Conservation (phyloP, 2,329 filamentous ascomycete genomes). For the Talaromyces verruculosus region DNA sequence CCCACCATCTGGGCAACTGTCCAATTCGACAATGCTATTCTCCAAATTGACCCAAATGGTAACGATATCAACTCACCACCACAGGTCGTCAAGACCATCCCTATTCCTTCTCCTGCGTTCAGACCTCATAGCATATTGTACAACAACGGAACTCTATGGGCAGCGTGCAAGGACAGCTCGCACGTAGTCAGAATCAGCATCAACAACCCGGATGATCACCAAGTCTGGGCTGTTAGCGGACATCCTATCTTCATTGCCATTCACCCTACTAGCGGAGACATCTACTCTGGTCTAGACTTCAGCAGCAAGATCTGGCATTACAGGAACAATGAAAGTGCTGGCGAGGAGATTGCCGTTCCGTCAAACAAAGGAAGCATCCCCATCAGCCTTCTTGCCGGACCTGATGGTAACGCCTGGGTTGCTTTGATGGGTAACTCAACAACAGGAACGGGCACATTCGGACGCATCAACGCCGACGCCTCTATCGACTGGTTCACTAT, state of each 20-base stretch:
- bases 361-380: not conserved
- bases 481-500: not conserved
- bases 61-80: not conserved
- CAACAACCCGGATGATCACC: slow-evolving; percentile 1
- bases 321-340: slow-evolving; percentile 1
- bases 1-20: not conserved
- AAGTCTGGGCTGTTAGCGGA: not conserved
- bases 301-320: slow-evolving; percentile 17
- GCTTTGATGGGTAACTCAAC: not conserved
- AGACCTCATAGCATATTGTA: slow-evolving; percentile 5
- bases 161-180: slow-evolving; percentile 10
- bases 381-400: not conserved
- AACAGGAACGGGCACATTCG: not conserved
- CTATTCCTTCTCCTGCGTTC: not conserved
- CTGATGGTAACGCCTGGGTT: not conserved
- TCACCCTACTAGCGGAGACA: slow-evolving; percentile 7
- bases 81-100: not conserved
- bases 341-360: not conserved
- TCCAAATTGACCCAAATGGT: not conserved
- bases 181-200: slow-evolving; percentile 8
- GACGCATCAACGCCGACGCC: not conserved
- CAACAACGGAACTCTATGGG: slow-evolving; percentile 5
- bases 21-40: not conserved
- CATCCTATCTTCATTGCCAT: slow-evolving; percentile 7
- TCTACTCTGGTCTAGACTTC: slow-evolving; percentile 5